phyloP scores from a whole-genome alignment of 2,329 filamentous ascomycete species.

The Pseudogymnoascus verrucosus region DNA sequence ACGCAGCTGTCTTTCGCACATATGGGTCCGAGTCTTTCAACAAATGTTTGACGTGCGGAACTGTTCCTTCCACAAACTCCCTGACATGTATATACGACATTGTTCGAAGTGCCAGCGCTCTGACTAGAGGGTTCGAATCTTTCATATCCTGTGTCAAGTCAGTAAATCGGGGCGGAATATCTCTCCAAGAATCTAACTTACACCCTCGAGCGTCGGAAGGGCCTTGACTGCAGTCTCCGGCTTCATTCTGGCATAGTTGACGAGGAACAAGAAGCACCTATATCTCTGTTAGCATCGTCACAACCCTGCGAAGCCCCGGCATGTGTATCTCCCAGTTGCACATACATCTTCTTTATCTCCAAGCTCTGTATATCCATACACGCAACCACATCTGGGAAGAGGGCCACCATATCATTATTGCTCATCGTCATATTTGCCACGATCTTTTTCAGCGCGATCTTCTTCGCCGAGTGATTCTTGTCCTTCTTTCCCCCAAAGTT shows the following conservation, averaged over 20 bases:
- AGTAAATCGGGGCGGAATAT: constrained; percentile 9
- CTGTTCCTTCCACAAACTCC: constrained; percentile 88
- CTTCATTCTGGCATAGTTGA: constrained; percentile 93
- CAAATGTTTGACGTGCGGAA: constrained; percentile 73
- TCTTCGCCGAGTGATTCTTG: constrained; percentile 90
- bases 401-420: constrained; percentile 98
- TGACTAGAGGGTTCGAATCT: constrained; percentile 83
- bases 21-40: constrained; percentile 87
- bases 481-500: constrained; percentile 95
- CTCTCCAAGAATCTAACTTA: constrained; percentile 32
- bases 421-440: constrained; percentile 99
- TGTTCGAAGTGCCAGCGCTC: constrained; percentile 84
- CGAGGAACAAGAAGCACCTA: constrained; percentile 95
- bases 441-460: constrained; percentile 98
- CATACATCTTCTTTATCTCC: constrained; percentile 99
- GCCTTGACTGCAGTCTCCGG: constrained; percentile 92
- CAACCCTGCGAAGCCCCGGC: background rate
- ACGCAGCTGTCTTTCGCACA: constrained; percentile 93
- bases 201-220: constrained; percentile 75
- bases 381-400: constrained; percentile 89
- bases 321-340: constrained; percentile 11
- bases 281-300: constrained; percentile 18
- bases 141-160: constrained; percentile 66
- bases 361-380: constrained; percentile 93
- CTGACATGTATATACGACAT: constrained; percentile 97